phyloP scores from a whole-genome alignment of 495 filamentous ascomycete genomes.

The Talaromyces stipitatus region DNA sequence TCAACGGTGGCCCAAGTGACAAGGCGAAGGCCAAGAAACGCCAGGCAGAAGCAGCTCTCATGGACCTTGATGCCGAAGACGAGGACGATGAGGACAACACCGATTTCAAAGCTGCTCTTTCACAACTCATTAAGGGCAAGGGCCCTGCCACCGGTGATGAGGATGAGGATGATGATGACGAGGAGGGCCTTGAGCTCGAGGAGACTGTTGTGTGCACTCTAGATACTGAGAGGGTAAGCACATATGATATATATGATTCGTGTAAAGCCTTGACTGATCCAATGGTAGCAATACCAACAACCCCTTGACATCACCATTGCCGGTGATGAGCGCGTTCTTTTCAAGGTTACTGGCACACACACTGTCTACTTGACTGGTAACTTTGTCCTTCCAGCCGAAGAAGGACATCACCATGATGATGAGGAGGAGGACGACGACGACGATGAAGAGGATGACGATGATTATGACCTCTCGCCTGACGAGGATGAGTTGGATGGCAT shows the following conservation, averaged over 20 bases:
- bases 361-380: slow-evolving; percentile 90
- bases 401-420: slow-evolving; percentile 40
- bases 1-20: slow-evolving; percentile 84
- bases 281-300: slow-evolving; percentile 79
- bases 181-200: slow-evolving; percentile 65
- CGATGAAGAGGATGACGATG: slow-evolving; percentile 61
- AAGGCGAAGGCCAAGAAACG: slow-evolving; percentile 81
- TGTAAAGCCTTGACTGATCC: slow-evolving; percentile 4
- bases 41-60: slow-evolving; percentile 55
- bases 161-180: slow-evolving; percentile 55
- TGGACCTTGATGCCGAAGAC: slow-evolving; percentile 58
- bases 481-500: slow-evolving; percentile 61
- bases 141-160: slow-evolving; percentile 61
- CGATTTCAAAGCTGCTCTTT: slow-evolving; percentile 55
- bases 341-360: slow-evolving; percentile 86
- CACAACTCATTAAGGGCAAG: slow-evolving; percentile 71
- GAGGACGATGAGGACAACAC: slow-evolving; percentile 52
- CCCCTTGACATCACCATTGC: slow-evolving; percentile 84
- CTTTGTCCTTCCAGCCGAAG: slow-evolving; percentile 64
- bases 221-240: slow-evolving; percentile 67
- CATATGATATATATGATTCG: background rate
- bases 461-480: slow-evolving; percentile 76
- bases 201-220: slow-evolving; percentile 91
- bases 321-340: slow-evolving; percentile 82
- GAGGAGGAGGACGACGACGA: slow-evolving; percentile 59